Conservation (phyloP, 371 early-diverging fungal genomes). For the Syncephalis plumigaleata region DNA sequence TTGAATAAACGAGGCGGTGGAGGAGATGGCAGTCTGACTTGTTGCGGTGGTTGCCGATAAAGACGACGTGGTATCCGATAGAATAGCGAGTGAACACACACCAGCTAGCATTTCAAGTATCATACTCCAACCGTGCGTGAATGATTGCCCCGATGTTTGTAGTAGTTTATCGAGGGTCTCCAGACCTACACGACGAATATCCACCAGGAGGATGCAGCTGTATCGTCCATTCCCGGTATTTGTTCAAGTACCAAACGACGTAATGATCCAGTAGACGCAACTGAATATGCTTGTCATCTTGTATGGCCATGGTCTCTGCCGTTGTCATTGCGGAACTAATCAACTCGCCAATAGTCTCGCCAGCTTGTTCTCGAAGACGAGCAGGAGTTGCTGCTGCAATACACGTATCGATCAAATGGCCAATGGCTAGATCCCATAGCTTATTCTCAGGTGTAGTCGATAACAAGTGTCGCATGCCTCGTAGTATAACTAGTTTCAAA, state of each 20-base stretch:
- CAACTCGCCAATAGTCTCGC: conserved; percentile 62
- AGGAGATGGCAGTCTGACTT: not conserved
- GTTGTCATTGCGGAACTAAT: conserved; percentile 46
- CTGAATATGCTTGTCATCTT: conserved; percentile 4
- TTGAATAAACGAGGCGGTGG: not conserved
- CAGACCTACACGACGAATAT: conserved; percentile 67
- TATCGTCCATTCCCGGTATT: not conserved
- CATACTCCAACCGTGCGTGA: conserved; percentile 73
- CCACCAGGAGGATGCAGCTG: conserved; percentile 11
- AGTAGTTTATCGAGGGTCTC: conserved; percentile 80
- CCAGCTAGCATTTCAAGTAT: conserved; percentile 75
- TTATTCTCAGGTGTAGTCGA: too few species aligned
- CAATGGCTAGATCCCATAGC: conserved; percentile 52
- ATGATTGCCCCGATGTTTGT: conserved; percentile 79
- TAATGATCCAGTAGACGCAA: conserved; percentile 5
- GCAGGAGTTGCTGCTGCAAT: conserved; percentile 27
- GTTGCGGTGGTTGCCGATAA: not conserved
- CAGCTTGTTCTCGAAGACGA: conserved; percentile 63
- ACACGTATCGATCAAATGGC: conserved; percentile 64
- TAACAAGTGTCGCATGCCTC: too few species aligned
- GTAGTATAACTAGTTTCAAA: too few species aligned
- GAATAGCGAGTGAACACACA: conserved; percentile 17
- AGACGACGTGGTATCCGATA: not conserved
- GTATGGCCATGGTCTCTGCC: conserved; percentile 2
- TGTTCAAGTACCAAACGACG: conserved; percentile 2